Conservation (phyloP, 306 rosid genomes). For the Lablab purpureus region DNA sequence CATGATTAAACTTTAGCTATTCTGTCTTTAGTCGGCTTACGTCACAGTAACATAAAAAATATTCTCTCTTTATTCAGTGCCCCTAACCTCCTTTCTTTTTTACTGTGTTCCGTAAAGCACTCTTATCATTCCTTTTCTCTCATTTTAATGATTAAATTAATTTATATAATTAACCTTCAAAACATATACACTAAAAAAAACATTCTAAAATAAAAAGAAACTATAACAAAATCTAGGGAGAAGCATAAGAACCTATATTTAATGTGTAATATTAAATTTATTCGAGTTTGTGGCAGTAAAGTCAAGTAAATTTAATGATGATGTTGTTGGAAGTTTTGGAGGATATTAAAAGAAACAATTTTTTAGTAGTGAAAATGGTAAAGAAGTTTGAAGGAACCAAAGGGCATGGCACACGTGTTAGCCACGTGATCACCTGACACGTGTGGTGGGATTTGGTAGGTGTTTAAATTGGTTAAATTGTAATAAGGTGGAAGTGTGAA, state of each 20-base stretch:
- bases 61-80: conserved; percentile 46
- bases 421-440: neutral
- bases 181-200: too few species aligned
- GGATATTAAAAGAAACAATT: neutral
- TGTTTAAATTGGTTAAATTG: neutral
- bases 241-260: too few species aligned
- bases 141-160: neutral
- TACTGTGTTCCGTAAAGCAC: conserved; percentile 9
- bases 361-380: neutral
- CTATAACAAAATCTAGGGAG: too few species aligned
- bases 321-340: neutral
- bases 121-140: neutral
- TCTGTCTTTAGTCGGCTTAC: conserved; percentile 50
- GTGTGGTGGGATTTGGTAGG: neutral
- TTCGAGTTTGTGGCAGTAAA: too few species aligned
- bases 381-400: neutral
- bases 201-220: too few species aligned
- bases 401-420: neutral
- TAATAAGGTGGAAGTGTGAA: neutral
- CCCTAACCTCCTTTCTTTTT: neutral
- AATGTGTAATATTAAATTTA: too few species aligned
- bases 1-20: conserved; percentile 55
- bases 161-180: too few species aligned
- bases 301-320: neutral
- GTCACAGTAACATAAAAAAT: conserved; percentile 44